These are phyloP conservation scores for Pholiota conissans DNA, from an alignment of 768 basidiomycete genomes.

Conservation along the genomic window DNA sequence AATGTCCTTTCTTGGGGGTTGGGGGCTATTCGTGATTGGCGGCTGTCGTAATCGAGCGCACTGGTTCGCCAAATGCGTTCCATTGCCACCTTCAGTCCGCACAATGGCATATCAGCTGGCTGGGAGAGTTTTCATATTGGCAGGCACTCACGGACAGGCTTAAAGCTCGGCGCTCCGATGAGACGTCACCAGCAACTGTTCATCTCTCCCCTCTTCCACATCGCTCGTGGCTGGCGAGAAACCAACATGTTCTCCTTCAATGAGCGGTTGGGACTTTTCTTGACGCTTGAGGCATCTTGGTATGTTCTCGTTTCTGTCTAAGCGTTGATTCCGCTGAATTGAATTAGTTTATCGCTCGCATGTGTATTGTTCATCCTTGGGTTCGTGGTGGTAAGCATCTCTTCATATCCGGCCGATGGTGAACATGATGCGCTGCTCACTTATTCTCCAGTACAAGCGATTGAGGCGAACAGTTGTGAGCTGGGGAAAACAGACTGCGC, in stretches of 20 bases:
- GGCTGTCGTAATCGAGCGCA: neutral
- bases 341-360: neutral
- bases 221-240: neutral
- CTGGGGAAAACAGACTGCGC: conserved; percentile 7
- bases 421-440: neutral
- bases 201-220: neutral
- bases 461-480: conserved; percentile 14
- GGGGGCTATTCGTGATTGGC: neutral
- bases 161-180: neutral
- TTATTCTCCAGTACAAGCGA: conserved; percentile 17
- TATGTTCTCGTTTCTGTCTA: neutral
- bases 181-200: neutral
- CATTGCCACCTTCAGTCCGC: neutral
- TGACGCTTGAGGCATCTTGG: conserved; percentile 20
- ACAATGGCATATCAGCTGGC: neutral
- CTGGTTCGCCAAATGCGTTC: too few species aligned
- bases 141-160: neutral
- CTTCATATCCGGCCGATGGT: neutral
- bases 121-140: neutral
- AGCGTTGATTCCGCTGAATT: neutral
- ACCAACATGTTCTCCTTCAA: conserved; percentile 22
- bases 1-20: neutral
- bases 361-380: neutral
- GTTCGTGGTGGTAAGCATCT: neutral
- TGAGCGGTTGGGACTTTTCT: conserved; percentile 23